phyloP scores from a whole-genome alignment of 108 stramenopile species.

The Pseudonitzschia delicatissima region DNA sequence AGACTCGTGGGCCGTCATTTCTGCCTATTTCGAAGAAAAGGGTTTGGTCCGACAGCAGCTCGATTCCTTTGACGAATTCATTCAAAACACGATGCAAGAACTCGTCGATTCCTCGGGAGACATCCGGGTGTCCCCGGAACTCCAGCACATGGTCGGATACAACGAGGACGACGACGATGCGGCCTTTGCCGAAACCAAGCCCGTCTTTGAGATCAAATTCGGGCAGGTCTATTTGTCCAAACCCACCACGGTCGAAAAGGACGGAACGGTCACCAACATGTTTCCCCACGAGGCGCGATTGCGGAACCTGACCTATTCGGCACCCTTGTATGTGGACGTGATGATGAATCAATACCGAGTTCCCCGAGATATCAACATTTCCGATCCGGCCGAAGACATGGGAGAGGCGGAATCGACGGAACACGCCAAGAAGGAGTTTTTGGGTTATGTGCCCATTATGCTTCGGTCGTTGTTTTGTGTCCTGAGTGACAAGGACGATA shows the following conservation, averaged over 20 bases:
- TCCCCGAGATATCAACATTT: conserved; percentile 68
- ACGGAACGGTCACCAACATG: conserved; percentile 92
- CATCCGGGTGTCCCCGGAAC: conserved; percentile 90
- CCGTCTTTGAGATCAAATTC: conserved; percentile 91
- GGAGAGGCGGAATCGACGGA: conserved; percentile 75
- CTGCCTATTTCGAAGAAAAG: conserved; percentile 97
- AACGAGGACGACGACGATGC: conserved; percentile 63
- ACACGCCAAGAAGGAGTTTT: conserved; percentile 85
- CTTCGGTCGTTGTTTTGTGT: conserved; percentile 92
- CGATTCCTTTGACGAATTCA: conserved; percentile 98
- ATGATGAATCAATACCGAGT: conserved; percentile 78
- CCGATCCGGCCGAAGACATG: conserved; percentile 75
- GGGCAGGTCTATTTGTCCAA: conserved; percentile 94
- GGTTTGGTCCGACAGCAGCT: conserved; percentile 99
- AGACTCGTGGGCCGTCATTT: conserved; percentile 98
- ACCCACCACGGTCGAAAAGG: conserved; percentile 89
- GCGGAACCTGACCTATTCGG: conserved; percentile 95
- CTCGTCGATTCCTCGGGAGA: conserved; percentile 93
- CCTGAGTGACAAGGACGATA: conserved; percentile 90
- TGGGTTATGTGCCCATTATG: conserved; percentile 99
- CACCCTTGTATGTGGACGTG: conserved; percentile 94
- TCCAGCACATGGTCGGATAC: conserved; percentile 87
- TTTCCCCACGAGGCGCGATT: conserved; percentile 97
- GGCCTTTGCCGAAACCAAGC: conserved; percentile 44
- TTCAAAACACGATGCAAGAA: conserved; percentile 98